Conservation (phyloP, 2,329 filamentous ascomycete genomes). For the Zasmidium cellare region DNA sequence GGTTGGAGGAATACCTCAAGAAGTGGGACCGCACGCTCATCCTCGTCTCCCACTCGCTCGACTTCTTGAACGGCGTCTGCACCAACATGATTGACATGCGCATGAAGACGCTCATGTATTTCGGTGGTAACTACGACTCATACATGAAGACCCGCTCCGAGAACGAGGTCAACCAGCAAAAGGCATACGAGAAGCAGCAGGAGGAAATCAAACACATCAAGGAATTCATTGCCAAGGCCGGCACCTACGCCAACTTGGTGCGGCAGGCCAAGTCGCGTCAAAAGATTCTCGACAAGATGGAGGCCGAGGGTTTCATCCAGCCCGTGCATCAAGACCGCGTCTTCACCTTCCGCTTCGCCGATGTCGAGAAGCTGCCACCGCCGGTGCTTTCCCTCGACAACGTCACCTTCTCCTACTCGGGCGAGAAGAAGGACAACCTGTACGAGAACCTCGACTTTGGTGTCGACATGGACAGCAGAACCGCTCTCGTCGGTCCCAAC, state of each 20-base stretch:
- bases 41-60: slow-evolving; percentile 95
- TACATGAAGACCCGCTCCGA: slow-evolving; percentile 90
- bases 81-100: slow-evolving; percentile 99
- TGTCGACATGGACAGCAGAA: slow-evolving; percentile 99
- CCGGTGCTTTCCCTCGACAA: slow-evolving; percentile 95
- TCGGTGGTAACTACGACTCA: slow-evolving; percentile 99
- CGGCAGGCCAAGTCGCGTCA: slow-evolving; percentile 98
- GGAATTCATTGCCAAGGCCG: slow-evolving; percentile 99
- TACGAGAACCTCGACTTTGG: slow-evolving; percentile 97
- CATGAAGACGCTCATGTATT: slow-evolving; percentile 84
- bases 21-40: slow-evolving; percentile 98
- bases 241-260: slow-evolving; percentile 99
- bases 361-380: slow-evolving; percentile 98
- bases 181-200: slow-evolving; percentile 98
- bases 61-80: slow-evolving; percentile 99
- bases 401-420: slow-evolving; percentile 97
- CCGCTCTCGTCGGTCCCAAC: slow-evolving; percentile 94
- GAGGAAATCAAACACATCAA: slow-evolving; percentile 99
- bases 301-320: slow-evolving; percentile 98
- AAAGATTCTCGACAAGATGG: slow-evolving; percentile 99
- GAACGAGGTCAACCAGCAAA: slow-evolving; percentile 97
- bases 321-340: slow-evolving; percentile 80
- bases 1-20: slow-evolving; percentile 99
- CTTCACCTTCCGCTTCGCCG: slow-evolving; percentile 97
- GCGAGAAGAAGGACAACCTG: slow-evolving; percentile 82